Conservation (phyloP, 2,329 filamentous ascomycete genomes). For the Aureobasidium vineae region DNA sequence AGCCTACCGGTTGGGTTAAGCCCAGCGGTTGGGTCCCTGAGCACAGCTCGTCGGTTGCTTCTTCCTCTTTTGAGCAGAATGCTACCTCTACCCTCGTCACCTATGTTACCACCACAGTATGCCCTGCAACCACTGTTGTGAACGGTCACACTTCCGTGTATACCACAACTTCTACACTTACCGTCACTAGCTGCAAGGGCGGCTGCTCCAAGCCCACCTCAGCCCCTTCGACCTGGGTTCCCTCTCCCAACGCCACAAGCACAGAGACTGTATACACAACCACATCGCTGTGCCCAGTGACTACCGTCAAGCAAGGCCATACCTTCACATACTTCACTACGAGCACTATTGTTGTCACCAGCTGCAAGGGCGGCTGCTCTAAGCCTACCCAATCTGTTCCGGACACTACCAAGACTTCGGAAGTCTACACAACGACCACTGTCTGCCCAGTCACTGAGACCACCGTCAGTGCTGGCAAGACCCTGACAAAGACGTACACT, state of each 20-base stretch:
- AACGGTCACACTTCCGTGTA: background rate
- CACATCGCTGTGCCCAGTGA: slow-evolving; percentile 33
- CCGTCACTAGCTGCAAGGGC: slow-evolving; percentile 11
- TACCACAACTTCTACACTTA: background rate
- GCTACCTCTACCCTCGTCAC: slow-evolving; percentile 32
- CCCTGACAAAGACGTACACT: slow-evolving; percentile 1
- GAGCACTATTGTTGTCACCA: slow-evolving; percentile 19
- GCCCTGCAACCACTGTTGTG: slow-evolving; percentile 19
- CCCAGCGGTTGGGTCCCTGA: background rate
- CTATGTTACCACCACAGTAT: slow-evolving; percentile 33
- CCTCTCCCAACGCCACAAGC: slow-evolving; percentile 27
- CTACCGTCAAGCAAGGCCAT: slow-evolving; percentile 32
- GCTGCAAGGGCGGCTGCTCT: background rate
- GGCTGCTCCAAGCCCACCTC: slow-evolving; percentile 2
- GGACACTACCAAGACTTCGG: slow-evolving; percentile 2
- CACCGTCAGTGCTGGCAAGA: slow-evolving; percentile 1
- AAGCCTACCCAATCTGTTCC: slow-evolving; percentile 10
- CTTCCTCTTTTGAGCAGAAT: slow-evolving; percentile 32
- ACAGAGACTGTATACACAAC: slow-evolving; percentile 31
- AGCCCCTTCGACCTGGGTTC: background rate
- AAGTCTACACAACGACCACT: background rate
- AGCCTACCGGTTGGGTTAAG: background rate
- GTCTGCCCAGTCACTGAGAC: background rate
- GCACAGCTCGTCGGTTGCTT: slow-evolving; percentile 30
- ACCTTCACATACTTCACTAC: slow-evolving; percentile 29